Evolutionary conservation across 2,329 filamentous ascomycete genomes (phyloP).

Genomic region (Colletotrichum acutatum): DNA sequence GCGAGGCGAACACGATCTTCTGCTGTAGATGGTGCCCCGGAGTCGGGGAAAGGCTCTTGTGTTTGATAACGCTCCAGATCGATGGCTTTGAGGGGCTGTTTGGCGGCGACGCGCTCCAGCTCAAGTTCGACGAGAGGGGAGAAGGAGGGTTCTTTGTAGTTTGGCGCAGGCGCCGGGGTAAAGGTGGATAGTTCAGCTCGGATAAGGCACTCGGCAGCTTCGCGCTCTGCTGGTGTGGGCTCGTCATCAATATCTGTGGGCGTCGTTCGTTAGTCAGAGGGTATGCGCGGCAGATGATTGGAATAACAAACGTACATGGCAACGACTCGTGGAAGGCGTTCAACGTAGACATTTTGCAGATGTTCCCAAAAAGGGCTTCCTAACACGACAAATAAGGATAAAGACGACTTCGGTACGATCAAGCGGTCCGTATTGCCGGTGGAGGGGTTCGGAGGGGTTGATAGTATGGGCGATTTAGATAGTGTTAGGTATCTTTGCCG

Average conservation of each 20-base stretch:
- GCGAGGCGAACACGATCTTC: constrained; percentile 68
- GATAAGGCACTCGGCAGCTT: constrained; percentile 77
- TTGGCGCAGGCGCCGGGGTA: constrained; percentile 61
- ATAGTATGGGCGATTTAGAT: not conserved
- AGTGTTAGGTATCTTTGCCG: not conserved
- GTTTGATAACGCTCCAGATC: constrained; percentile 87
- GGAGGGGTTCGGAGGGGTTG: not conserved
- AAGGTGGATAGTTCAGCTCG: constrained; percentile 68
- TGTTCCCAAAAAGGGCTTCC: not conserved
- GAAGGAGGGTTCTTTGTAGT: constrained; percentile 65
- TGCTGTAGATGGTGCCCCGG: constrained; percentile 32
- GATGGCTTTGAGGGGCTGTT: constrained; percentile 70
- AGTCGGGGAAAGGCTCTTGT: constrained; percentile 58
- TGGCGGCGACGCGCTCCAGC: constrained; percentile 69
- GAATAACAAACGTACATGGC: constrained; percentile 70
- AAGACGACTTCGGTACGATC: not conserved
- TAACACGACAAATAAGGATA: not conserved
- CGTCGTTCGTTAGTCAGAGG: constrained; percentile 36
- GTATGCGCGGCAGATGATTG: constrained; percentile 9
- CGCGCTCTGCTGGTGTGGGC: constrained; percentile 71
- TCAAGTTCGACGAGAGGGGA: constrained; percentile 75
- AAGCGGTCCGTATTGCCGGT: not conserved
- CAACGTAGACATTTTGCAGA: constrained; percentile 41
- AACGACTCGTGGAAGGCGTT: constrained; percentile 77
- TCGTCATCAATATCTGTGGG: constrained; percentile 81